Conservation (phyloP, 148 eudicot genomes). For the Mesembryanthemum crystallinum region DNA sequence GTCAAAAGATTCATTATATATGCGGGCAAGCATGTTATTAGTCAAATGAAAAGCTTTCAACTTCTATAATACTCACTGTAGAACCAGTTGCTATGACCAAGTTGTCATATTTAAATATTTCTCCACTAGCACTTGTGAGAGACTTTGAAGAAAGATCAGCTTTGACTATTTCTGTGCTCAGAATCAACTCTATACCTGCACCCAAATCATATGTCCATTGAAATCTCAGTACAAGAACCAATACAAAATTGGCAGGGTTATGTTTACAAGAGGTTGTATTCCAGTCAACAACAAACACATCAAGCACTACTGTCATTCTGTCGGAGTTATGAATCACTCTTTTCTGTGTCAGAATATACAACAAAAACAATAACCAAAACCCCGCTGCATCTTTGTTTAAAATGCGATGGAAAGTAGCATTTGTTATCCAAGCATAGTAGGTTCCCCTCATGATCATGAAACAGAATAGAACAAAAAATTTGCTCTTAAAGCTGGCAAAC, state of each 20-base stretch:
- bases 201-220: slow-evolving; percentile 8
- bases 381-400: not conserved
- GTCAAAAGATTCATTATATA: slow-evolving; percentile 6
- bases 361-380: not conserved
- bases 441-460: not conserved
- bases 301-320: not conserved
- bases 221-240: not conserved
- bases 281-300: not conserved
- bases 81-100: slow-evolving; percentile 94
- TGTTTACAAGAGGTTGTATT: not conserved
- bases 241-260: not conserved
- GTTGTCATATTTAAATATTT: slow-evolving; percentile 53
- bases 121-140: slow-evolving; percentile 78
- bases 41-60: not conserved
- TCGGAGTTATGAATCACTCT: not conserved
- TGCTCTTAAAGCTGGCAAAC: not conserved
- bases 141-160: slow-evolving; percentile 84
- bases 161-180: slow-evolving; percentile 75
- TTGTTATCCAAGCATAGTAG: not conserved
- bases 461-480: not conserved
- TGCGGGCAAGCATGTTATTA: not conserved
- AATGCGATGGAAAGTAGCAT: not conserved
- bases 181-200: slow-evolving; percentile 79
- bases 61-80: slow-evolving; percentile 43
- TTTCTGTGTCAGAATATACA: not conserved